Percentiles rank a stretch among this genome's conserved stretches.
These are phyloP conservation scores for Lachnum nothofagi DNA, from an alignment of 2,329 filamentous ascomycete genomes.

Conservation along the genomic window DNA sequence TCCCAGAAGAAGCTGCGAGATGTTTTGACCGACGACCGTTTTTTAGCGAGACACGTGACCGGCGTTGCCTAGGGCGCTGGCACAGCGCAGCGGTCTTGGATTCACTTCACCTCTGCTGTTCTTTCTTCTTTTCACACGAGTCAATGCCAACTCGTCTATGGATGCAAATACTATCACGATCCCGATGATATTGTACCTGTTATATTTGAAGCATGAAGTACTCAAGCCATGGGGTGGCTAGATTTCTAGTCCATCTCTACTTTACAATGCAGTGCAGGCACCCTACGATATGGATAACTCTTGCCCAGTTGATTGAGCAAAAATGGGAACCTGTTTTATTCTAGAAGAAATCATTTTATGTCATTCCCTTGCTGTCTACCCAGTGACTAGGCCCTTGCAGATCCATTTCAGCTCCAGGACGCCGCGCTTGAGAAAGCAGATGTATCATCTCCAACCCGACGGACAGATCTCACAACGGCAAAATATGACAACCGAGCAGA, in stretches of 20 bases:
- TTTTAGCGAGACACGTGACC: slow-evolving; percentile 19
- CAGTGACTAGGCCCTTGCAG: neutral
- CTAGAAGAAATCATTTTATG: too few relatives aligned
- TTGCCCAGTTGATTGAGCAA: neutral
- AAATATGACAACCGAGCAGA: slow-evolving; percentile 81
- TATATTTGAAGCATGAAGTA: too few relatives aligned
- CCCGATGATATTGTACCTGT: too few relatives aligned
- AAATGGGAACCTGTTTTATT: neutral
- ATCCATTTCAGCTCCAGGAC: too few relatives aligned
- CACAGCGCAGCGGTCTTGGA: neutral
- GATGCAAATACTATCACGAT: neutral
- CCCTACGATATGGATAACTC: slow-evolving; percentile 9
- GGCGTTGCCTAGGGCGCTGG: neutral
- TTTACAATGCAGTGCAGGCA: neutral
- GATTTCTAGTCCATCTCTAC: neutral
- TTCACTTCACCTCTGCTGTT: neutral
- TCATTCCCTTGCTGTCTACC: neutral
- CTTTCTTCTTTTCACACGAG: too few relatives aligned
- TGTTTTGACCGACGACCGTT: slow-evolving; percentile 27
- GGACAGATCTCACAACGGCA: slow-evolving; percentile 57
- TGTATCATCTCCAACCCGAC: neutral
- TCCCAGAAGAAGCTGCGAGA: slow-evolving; percentile 25
- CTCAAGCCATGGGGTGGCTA: too few relatives aligned
- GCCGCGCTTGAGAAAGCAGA: slow-evolving; percentile 7
- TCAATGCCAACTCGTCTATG: too few relatives aligned